Evolutionary conservation across 805 yeast genomes (phyloP).

Genomic region (Teunomyces cretensis): DNA sequence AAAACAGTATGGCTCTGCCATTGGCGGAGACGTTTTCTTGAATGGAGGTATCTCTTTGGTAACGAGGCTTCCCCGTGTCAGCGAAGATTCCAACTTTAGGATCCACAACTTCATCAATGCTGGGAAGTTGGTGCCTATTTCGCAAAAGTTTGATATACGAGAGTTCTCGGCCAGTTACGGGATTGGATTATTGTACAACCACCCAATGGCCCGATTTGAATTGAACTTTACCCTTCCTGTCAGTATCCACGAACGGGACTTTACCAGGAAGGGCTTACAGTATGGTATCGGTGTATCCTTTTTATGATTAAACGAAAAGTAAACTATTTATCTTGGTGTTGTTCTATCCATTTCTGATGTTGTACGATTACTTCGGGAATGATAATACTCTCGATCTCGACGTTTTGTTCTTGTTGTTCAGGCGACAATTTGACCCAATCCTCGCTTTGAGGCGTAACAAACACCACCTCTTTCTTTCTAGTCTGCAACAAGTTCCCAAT

Average conservation of each 20-base stretch:
- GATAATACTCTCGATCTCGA: conserved; percentile 76
- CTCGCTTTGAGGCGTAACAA: conserved; percentile 56
- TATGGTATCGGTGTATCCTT: conserved; percentile 62
- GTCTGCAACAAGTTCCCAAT: conserved; percentile 91
- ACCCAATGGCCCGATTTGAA: conserved; percentile 60
- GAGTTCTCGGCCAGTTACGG: conserved; percentile 43
- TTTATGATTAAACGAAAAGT: conserved; percentile 28
- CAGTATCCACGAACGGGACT: conserved; percentile 44
- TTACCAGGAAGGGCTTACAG: conserved; percentile 52
- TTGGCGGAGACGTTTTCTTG: conserved; percentile 53
- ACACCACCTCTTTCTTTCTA: conserved; percentile 83
- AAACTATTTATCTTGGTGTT: not conserved
- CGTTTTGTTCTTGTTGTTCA: conserved; percentile 39
- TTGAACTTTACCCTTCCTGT: conserved; percentile 55
- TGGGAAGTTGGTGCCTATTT: conserved; percentile 39
- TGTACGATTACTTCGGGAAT: conserved; percentile 70
- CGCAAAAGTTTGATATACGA: conserved; percentile 7
- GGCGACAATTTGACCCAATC: conserved; percentile 53
- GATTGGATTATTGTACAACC: conserved; percentile 50
- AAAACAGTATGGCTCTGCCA: conserved; percentile 45
- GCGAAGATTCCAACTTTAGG: conserved; percentile 46
- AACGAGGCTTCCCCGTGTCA: conserved; percentile 41
- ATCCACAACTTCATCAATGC: conserved; percentile 48
- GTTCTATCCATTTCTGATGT: conserved; percentile 63
- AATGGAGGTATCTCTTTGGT: conserved; percentile 48